Evolutionary conservation across 106 monocot genomes (phyloP).

Genomic region (Dendrobium nobile): DNA sequence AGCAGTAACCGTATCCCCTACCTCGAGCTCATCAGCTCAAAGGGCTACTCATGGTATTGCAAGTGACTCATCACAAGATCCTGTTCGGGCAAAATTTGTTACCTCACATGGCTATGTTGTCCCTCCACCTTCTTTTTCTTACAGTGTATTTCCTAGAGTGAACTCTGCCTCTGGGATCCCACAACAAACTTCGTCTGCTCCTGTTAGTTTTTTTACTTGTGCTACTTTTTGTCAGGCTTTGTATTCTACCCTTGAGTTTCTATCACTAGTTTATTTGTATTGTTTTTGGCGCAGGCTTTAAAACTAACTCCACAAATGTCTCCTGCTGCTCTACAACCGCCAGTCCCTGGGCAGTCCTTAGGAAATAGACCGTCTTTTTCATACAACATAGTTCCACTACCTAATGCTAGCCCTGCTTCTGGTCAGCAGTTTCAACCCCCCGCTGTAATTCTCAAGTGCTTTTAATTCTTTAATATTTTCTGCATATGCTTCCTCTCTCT

Average conservation of each 20-base stretch:
- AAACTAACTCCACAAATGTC: constrained; percentile 44
- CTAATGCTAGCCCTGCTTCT: constrained; percentile 42
- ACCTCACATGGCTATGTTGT: constrained; percentile 33
- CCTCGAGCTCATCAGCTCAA: constrained; percentile 21
- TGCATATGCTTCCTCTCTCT: background rate
- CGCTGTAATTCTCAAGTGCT: constrained; percentile 61
- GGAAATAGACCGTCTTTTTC: constrained; percentile 73
- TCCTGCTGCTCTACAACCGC: constrained; percentile 83
- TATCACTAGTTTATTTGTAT: background rate
- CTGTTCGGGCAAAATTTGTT: constrained; percentile 31
- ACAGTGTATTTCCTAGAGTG: constrained; percentile 37
- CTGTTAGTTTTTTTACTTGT: constrained; percentile 29
- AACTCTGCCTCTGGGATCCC: constrained; percentile 32
- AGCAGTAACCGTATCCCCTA: constrained; percentile 9
- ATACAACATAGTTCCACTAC: constrained; percentile 59
- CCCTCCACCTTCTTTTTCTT: constrained; percentile 44
- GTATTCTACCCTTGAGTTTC: background rate
- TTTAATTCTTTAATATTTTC: constrained; percentile 4
- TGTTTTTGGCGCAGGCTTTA: constrained; percentile 33
- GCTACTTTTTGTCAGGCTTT: background rate
- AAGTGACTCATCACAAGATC: constrained; percentile 32
- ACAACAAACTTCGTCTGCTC: constrained; percentile 36
- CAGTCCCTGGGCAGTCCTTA: constrained; percentile 66
- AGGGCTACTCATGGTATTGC: constrained; percentile 17
- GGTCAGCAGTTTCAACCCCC: constrained; percentile 90